Conservation (phyloP, 208 protist genomes). For the Trypanosoma platydactyli region DNA sequence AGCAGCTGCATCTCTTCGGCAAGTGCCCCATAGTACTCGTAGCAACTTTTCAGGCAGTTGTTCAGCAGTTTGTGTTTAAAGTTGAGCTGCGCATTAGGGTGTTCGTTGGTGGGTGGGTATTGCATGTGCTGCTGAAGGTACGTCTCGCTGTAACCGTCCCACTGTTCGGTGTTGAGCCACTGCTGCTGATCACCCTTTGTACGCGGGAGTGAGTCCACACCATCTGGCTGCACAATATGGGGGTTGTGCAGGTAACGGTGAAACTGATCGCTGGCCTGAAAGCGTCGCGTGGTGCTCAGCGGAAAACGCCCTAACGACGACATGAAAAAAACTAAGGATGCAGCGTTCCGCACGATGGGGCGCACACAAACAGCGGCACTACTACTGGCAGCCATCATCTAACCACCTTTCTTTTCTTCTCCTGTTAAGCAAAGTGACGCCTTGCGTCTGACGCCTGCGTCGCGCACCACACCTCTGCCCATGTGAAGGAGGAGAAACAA, state of each 20-base stretch:
- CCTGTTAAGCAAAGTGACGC: background rate
- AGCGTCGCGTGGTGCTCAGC: slow-evolving; percentile 32
- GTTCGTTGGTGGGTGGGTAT: slow-evolving; percentile 77
- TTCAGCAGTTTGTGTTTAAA: slow-evolving; percentile 57
- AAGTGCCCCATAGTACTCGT: slow-evolving; percentile 73
- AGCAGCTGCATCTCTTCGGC: slow-evolving; percentile 77
- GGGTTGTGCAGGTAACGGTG: slow-evolving; percentile 84
- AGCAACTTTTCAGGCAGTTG: slow-evolving; percentile 57
- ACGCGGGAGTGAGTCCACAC: slow-evolving; percentile 68
- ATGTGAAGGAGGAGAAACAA: slow-evolving; percentile 16
- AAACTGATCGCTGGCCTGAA: slow-evolving; percentile 79
- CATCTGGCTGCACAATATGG: slow-evolving; percentile 83
- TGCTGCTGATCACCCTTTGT: slow-evolving; percentile 81
- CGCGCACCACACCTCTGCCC: background rate
- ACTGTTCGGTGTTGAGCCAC: slow-evolving; percentile 91
- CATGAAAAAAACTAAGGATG: too few species aligned
- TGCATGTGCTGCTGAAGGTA: slow-evolving; percentile 84
- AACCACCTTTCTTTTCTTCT: background rate
- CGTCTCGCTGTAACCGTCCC: slow-evolving; percentile 83
- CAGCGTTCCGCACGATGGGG: background rate
- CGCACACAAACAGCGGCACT: background rate
- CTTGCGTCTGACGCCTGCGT: background rate
- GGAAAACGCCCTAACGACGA: background rate
- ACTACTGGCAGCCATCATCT: too few species aligned
- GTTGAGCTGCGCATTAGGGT: slow-evolving; percentile 62